A percentile compares a stretch with the other conserved stretches of the same genome.
These are phyloP conservation scores for Kodamaea restingae DNA, from an alignment of 805 yeast genomes.

Conservation along the genomic window DNA sequence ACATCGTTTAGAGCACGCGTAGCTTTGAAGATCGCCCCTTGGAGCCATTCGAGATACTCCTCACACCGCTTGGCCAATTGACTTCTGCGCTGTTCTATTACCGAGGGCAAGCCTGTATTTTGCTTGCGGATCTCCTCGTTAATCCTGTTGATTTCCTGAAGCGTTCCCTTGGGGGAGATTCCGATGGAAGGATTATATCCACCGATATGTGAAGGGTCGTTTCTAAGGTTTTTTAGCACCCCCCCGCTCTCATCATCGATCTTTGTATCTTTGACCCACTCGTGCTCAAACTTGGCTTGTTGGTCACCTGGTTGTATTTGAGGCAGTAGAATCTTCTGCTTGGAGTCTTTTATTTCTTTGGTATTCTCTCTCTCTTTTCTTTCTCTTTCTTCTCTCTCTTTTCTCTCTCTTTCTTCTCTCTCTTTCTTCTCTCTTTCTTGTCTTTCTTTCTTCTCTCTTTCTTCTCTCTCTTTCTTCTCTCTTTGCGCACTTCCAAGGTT, in stretches of 20 bases:
- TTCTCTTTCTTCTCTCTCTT: neutral
- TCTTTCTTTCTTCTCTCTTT: neutral
- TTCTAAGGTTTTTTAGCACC: no score
- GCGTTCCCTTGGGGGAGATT: no score
- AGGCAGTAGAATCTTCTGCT: no score
- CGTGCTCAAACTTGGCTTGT: neutral
- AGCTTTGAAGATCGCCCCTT: conserved; percentile 54
- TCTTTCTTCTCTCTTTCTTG: neutral
- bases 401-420: neutral
- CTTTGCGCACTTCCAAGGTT: conserved; percentile 21
- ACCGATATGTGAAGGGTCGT: no score
- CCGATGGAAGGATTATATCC: no score
- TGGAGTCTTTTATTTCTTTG: conserved; percentile 1
- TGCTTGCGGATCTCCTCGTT: conserved; percentile 15
- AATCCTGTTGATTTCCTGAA: conserved; percentile 6
- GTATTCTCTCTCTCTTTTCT: neutral
- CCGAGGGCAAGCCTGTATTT: conserved; percentile 42
- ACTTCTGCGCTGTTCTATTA: conserved; percentile 39
- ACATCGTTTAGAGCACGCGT: conserved; percentile 77
- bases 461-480: conserved; percentile 8
- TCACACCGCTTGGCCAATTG: conserved; percentile 37
- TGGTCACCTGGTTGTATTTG: no score
- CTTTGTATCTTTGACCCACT: conserved; percentile 1
- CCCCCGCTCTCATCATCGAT: no score
- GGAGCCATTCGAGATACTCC: conserved; percentile 51